Evolutionary conservation across 805 yeast genomes (phyloP).

Genomic region (Candida chauliodis): DNA sequence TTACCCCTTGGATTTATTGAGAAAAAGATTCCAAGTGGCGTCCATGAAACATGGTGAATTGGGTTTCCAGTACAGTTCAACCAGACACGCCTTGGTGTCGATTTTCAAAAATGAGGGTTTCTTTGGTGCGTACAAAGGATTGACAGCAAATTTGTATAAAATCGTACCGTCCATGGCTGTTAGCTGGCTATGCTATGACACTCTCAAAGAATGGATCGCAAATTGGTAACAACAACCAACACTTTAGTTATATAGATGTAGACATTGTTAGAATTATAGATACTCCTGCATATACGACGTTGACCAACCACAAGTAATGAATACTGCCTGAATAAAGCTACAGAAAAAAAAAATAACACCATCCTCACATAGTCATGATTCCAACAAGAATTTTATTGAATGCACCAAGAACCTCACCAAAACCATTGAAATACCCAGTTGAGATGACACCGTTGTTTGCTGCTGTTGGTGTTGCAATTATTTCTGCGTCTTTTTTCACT

Average conservation of each 20-base stretch:
- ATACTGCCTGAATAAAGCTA: neutral
- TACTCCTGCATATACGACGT: conserved; percentile 2
- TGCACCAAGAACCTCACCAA: conserved; percentile 29
- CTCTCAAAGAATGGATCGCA: conserved; percentile 47
- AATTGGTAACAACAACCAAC: conserved; percentile 27
- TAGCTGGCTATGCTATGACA: conserved; percentile 84
- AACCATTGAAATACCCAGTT: conserved; percentile 23
- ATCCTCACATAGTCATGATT: conserved; percentile 23
- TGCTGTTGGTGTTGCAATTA: conserved; percentile 39
- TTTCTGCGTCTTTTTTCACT: conserved; percentile 39
- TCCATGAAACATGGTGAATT: conserved; percentile 73
- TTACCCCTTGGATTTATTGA: conserved; percentile 84
- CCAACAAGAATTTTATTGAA: conserved; percentile 37
- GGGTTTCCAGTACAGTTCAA: conserved; percentile 80
- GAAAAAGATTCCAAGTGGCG: conserved; percentile 89
- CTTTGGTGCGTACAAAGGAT: conserved; percentile 67
- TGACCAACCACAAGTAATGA: conserved; percentile 7
- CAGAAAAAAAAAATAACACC: conserved; percentile 4
- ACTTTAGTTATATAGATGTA: neutral
- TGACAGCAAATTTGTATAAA: conserved; percentile 78
- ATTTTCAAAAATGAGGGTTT: conserved; percentile 74
- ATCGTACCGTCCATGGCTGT: conserved; percentile 96
- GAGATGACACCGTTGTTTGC: conserved; percentile 48
- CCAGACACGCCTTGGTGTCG: conserved; percentile 65
- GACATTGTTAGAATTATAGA: neutral